Base-by-base conservation (phyloP, 2,329 filamentous ascomycete species). In the Lecanicillium sp. region DNA sequence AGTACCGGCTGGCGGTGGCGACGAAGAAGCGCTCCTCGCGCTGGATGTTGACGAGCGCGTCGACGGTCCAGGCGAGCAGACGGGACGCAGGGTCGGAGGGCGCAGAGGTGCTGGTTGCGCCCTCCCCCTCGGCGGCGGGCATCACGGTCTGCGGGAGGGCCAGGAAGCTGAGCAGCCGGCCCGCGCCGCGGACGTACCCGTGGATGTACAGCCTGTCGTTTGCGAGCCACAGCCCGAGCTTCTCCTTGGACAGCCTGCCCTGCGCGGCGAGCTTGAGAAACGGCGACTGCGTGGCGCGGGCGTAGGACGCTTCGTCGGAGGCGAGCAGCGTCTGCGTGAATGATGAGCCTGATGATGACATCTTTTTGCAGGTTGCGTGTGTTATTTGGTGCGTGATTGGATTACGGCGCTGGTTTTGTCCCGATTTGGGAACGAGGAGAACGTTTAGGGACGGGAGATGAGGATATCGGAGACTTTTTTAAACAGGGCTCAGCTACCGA, bases 121-220 rank as follows among this genome's bases (percentile, higher is more conserved):
- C 12, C 15, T 11, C n/a, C n/a, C n/a, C n/a, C n/a, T 19, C 9
- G 68, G 63, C 48, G 8, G 43, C 17, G 1, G 51, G 3, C 19
- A 8, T 51, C 48, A 49, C 56, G 0, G 51, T 52, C n/a, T 62
- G 58, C 1, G 79, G 77, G 0, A 86, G 68, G 5, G 76, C 66
- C 37, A 87, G 71, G 54, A 83, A 79, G 27, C 76, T 70, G 23
- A 88, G 75, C 7, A 87, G 64, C n/a, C 73, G 69, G 8, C 83
- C 83, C 19, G 82, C 77, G 55, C 85, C 86, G 21, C 76, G 73
- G 55, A 87, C 77, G 64, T 87, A 86, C 43, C 78, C 77, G 54
- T 86, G 81, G 27, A 84, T 80, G 64, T 87, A 86, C 51, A 88
- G 75, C 8, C 81, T 72, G 63, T 88, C 84, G 62, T 87, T 84